Conservation (phyloP, 2,329 filamentous ascomycete genomes). For the Penicillium sp. region DNA sequence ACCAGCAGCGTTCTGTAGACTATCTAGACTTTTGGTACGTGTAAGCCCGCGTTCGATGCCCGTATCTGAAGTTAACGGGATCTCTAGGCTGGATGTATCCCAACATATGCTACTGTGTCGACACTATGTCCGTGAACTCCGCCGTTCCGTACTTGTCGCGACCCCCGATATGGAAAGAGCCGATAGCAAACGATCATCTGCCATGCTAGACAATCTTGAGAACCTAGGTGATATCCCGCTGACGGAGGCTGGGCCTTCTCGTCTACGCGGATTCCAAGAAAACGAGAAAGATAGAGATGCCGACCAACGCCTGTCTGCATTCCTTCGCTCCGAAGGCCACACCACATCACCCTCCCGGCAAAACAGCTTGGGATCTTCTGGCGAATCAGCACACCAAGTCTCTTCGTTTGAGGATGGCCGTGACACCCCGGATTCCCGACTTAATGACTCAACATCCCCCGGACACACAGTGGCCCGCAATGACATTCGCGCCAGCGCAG, state of each 20-base stretch:
- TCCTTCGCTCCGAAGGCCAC: slow-evolving; percentile 65
- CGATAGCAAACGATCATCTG: slow-evolving; percentile 80
- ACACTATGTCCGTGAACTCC: slow-evolving; percentile 93
- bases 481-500: slow-evolving; percentile 88
- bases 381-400: slow-evolving; percentile 36
- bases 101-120: slow-evolving; percentile 97
- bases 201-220: slow-evolving; percentile 70
- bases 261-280: slow-evolving; percentile 53
- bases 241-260: slow-evolving; percentile 54
- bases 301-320: slow-evolving; percentile 88
- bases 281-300: slow-evolving; percentile 72
- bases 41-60: neutral
- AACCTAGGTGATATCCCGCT: slow-evolving; percentile 61
- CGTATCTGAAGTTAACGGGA: neutral
- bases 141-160: slow-evolving; percentile 86
- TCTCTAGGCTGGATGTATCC: slow-evolving; percentile 88
- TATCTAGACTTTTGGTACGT: slow-evolving; percentile 96
- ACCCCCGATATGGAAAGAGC: slow-evolving; percentile 86
- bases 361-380: slow-evolving; percentile 50
- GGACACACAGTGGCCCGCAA: slow-evolving; percentile 80
- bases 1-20: slow-evolving; percentile 95
- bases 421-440: slow-evolving; percentile 61
- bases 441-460: slow-evolving; percentile 74
- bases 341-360: slow-evolving; percentile 54
- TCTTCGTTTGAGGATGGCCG: slow-evolving; percentile 52